Base-by-base conservation (phyloP, 2,329 filamentous ascomycete species). In the Atkinsonella hypoxylon region DNA sequence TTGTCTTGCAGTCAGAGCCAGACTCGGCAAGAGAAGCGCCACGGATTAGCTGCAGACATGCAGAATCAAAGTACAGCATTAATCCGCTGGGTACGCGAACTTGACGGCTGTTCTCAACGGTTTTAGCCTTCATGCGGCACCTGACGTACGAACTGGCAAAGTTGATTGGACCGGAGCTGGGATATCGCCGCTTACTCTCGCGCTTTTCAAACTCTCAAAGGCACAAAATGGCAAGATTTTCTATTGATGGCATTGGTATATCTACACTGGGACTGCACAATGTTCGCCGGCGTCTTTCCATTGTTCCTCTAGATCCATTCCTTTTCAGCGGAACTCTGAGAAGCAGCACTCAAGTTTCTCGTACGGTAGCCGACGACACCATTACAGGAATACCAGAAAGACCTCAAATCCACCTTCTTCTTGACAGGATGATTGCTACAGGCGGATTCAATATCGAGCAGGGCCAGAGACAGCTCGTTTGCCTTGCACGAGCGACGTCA, bases 121-220 rank as follows among this genome's bases (percentile, higher is more conserved):
- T 15, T 1, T 6, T 15, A 2, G 9, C 34, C 11, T 42, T 22
- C 43, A 2, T 49, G 26, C 26, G n/a, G 39, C 13, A 6, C 31
- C 47, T n/a, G 22, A 26, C 40, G 32, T 95, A 71, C 95, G 95
- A 74, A 88, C 95, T 64, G 90, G 89, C 53, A 88, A 95, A n/a
- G 89, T 95, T 41, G 90, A 90, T 51, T 83, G 90, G 38, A 96
- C 90, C 1, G 90, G 90, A 50, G 89, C 90, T 39, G 90, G 90
- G 60, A 95, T 95, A 72, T 91, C 85, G 3, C 43, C 54, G 8
- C 48, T 45, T 17, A 30, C 41, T 18, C 43, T 45, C 18, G 30
- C 42, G 6, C 87, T 7, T 77, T 75, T 47, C 76, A 78, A 48
- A 89, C 89, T 50, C 76, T 82, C 61, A n/a, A 30, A 46, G 31